Evolutionary conservation across 306 rosid genomes (phyloP), one percentile per base, ranked within the genome.

Genomic region (Psophocarpus tetragonolobus): DNA sequence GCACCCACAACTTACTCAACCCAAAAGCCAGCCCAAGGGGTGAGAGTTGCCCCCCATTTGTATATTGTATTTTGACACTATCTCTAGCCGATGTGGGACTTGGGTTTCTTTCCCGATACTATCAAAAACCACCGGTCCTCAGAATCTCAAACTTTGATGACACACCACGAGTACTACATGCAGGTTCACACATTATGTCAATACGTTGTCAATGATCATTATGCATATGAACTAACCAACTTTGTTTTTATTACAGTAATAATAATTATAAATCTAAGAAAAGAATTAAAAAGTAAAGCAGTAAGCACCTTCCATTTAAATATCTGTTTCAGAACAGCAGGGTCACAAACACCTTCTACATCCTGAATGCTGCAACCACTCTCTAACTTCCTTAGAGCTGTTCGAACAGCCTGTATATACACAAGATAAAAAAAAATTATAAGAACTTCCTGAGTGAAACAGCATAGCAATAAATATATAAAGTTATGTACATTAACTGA

Each of bases 331-430:
- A 92, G 76, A 78, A 85, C 75, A 21, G 82, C 93, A 24, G 82
- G 89, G 26, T 78, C 84, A 54, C 97, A 90, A 69, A 90, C 90
- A 62, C 89, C 89, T 85, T 85, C 48, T 21, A 82, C 85, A 51
- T 92, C 95, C 79, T 85, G 87, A 69, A 71, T 78, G 81, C 87
- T 78, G 83, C 85, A 61, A 44, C 91, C 93, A 32, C 77, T 83
- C 62, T 90, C 88, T 27, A 90, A 82, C 76, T 79, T 88, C 71
- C 41, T 74, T 17, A 92, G 39, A 8, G 97, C 91, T 20, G 87
- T 71, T 85, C 85, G 86, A 79, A 83, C 77, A 47, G 93, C 95
- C 97, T 92, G 78, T 70, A 80, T 32, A 65, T 35, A 73, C 35
- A 54, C 47, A 50, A 12, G 45, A 53, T 21, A 32, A 15, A 60